phyloP scores from a whole-genome alignment of 2,329 filamentous ascomycete species.

The Claviceps digitariae region DNA sequence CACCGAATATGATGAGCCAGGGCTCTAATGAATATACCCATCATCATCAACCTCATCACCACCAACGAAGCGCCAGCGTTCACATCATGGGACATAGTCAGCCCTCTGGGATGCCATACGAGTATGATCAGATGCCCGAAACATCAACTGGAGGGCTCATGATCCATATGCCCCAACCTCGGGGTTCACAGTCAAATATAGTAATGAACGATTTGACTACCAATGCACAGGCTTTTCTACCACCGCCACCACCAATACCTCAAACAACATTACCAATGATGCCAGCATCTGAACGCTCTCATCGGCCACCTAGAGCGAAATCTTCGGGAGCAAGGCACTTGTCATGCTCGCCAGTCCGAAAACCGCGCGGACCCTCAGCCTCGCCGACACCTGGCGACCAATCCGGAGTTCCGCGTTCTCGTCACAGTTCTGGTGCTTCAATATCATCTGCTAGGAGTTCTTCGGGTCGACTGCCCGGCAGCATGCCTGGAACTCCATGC shows the following conservation, averaged over 20 bases:
- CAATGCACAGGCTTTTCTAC: slow-evolving; percentile 22
- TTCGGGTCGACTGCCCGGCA: slow-evolving; percentile 19
- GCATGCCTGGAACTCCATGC: slow-evolving; percentile 26
- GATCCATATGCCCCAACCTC: slow-evolving; percentile 41
- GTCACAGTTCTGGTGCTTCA: slow-evolving; percentile 27
- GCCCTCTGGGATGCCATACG: slow-evolving; percentile 26
- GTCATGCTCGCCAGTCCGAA: slow-evolving; percentile 27
- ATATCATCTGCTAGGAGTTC: slow-evolving; percentile 21
- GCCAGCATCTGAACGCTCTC: slow-evolving; percentile 22
- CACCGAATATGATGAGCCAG: slow-evolving; percentile 16
- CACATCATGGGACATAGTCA: slow-evolving; percentile 28
- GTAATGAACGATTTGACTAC: slow-evolving; percentile 22
- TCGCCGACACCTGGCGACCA: slow-evolving; percentile 25
- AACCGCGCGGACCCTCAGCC: slow-evolving; percentile 25
- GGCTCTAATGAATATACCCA: slow-evolving; percentile 10
- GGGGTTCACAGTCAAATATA: slow-evolving; percentile 19
- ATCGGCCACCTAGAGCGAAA: slow-evolving; percentile 26
- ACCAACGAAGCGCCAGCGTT: slow-evolving; percentile 18
- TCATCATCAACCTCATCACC: background rate
- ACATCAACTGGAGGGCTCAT: slow-evolving; percentile 28
- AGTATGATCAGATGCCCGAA: slow-evolving; percentile 21
- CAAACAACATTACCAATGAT: slow-evolving; percentile 2
- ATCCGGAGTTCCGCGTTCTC: slow-evolving; percentile 15
- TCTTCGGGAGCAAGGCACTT: slow-evolving; percentile 40
- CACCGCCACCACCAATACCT: slow-evolving; percentile 17